These are phyloP conservation scores for Pythium diclinum DNA, from an alignment of 352 stramenopile species.

Conservation along the genomic window DNA sequence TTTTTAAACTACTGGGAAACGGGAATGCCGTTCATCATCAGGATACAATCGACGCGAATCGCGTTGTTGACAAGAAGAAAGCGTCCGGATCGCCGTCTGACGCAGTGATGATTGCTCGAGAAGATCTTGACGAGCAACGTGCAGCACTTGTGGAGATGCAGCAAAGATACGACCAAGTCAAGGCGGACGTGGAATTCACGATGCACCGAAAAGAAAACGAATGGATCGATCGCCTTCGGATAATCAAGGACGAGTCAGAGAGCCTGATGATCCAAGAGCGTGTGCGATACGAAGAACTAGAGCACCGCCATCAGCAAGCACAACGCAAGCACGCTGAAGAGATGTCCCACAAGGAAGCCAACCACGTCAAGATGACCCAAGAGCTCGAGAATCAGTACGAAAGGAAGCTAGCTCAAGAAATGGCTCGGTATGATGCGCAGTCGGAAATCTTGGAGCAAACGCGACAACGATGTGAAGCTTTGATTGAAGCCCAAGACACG, in stretches of 20 bases:
- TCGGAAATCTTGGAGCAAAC: conserved; percentile 88
- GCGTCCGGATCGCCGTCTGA: conserved; percentile 25
- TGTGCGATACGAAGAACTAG: conserved; percentile 74
- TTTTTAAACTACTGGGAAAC: conserved; percentile 48
- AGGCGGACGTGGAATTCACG: conserved; percentile 80
- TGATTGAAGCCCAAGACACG: conserved; percentile 80
- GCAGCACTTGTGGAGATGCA: conserved; percentile 51
- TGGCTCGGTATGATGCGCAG: conserved; percentile 83
- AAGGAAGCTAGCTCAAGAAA: conserved; percentile 86
- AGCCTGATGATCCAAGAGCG: conserved; percentile 72
- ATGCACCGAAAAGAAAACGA: conserved; percentile 85
- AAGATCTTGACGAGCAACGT: conserved; percentile 75
- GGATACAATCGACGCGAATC: not conserved
- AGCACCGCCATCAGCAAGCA: conserved; percentile 62
- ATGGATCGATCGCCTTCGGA: conserved; percentile 78
- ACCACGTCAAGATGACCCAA: conserved; percentile 80
- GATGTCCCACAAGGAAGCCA: conserved; percentile 69
- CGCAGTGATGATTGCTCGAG: conserved; percentile 61
- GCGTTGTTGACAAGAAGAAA: conserved; percentile 26
- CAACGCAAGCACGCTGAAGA: conserved; percentile 74
- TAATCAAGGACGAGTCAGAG: conserved; percentile 80
- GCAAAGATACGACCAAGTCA: conserved; percentile 74
- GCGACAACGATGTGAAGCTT: conserved; percentile 83
- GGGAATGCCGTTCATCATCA: not conserved
- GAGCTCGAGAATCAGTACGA: conserved; percentile 94